A percentile compares a stretch with the other conserved stretches of the same genome.
phyloP scores from a whole-genome alignment of 225 moss, liverwort and hornwort genomes.

The Climacium dendroides region DNA sequence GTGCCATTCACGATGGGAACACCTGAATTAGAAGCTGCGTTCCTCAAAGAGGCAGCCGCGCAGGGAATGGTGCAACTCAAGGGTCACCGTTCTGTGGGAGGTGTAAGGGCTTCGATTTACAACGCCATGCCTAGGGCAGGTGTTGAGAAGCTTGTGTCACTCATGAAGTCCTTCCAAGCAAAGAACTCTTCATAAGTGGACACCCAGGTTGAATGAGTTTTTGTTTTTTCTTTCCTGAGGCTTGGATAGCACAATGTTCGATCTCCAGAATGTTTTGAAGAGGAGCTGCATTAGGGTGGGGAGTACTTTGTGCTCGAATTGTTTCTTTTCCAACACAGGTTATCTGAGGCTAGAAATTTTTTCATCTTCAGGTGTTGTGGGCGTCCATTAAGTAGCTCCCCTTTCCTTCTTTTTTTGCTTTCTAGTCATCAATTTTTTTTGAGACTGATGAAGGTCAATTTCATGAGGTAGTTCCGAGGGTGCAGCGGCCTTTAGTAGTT shows the following conservation, averaged over 20 bases:
- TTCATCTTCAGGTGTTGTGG: neutral
- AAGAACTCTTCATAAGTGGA: slow-evolving; percentile 43
- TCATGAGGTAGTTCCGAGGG: neutral
- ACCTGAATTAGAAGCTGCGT: slow-evolving; percentile 76
- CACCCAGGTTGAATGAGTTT: neutral
- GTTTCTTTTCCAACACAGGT: neutral
- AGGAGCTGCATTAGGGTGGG: neutral
- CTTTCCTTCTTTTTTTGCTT: neutral
- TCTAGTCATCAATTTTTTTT: neutral
- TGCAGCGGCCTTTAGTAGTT: neutral
- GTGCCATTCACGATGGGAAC: slow-evolving; percentile 93
- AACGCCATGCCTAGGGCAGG: slow-evolving; percentile 98
- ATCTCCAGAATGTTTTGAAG: neutral
- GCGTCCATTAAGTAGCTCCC: neutral
- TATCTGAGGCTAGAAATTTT: neutral
- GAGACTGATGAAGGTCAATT: neutral
- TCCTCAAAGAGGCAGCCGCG: slow-evolving; percentile 73
- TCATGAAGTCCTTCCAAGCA: slow-evolving; percentile 85
- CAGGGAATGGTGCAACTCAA: slow-evolving; percentile 90
- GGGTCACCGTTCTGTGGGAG: slow-evolving; percentile 98
- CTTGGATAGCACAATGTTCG: neutral
- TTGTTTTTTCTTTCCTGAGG: neutral
- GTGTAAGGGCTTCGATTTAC: slow-evolving; percentile 94
- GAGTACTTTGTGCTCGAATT: neutral
- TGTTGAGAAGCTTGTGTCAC: slow-evolving; percentile 89